Base-by-base conservation (phyloP, 345 rosid genomes). In the Citrus medica region DNA sequence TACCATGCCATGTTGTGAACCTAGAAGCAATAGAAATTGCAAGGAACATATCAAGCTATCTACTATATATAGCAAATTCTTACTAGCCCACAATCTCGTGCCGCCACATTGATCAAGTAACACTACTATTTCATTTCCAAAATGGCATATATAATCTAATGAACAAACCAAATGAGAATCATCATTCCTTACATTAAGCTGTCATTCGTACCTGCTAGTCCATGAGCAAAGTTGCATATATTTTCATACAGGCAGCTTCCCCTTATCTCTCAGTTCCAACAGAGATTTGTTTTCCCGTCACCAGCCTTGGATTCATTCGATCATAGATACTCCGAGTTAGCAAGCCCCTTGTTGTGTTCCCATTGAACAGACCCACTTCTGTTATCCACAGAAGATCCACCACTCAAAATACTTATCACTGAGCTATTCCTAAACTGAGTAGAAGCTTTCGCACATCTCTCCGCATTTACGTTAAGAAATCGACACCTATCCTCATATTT, bases 201-300 rank as follows among this genome's bases (percentile, higher is more conserved):
- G 19, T 32, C 30, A 24, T 13, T 46, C 38, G 2, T 6, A 37
- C 82, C 79, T 70, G 69, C 71, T 60, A 16, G 62, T 51, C 78
- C 82, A 72, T 82, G 76, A 76, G 85, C 78, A 51, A 71, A 82
- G 67, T 27, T 37, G 67, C 82, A 76, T 0, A 40, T 64, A 12
- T 79, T 67, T n/a, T 76, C 82, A 24, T 67, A 61, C 24, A 73
- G 10, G 78, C 80, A 82, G 60, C 75, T 48, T 66, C 67, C 80
- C 8, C 21, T 71, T 61, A 35, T 67, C 75, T 71, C 56, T 80
- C 80, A 79, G 12, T 76, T 76, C 19, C 37, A 48, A 55, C 80
- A 76, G 4, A 71, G 82, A 56, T 68, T 83, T 46, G 35, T 79
- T 79, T 79, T 70, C 75, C 60, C 16, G 40, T 33, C 48, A 42